Base-by-base conservation (phyloP, 140 eudicot species). In the Oenanthe javanica region DNA sequence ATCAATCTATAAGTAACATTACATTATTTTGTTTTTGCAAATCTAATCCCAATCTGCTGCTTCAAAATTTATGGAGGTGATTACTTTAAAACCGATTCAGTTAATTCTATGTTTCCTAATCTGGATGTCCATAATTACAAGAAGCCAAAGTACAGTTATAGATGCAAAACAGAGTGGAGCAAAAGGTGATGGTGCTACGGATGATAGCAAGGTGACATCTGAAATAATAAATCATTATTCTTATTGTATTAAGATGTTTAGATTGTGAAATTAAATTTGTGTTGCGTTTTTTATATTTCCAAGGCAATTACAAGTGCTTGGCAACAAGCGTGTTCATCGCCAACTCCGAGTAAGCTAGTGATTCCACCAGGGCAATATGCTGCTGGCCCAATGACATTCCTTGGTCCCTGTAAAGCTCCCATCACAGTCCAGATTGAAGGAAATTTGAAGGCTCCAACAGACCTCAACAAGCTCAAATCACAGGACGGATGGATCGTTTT, bases 401-500 rank as follows among this genome's bases (percentile, higher is more conserved):
- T 36, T 14, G 91, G 93, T 50, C 96, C 91, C 36, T 89, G 91
- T 76, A 84, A 81, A 47, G 84, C 86, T 77, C 86, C 85, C 50
- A 55, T 87, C 31, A 82, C 75, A 16, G 47, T 90, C 43, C 81
- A 80, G 75, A 81, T 85, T 74, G 76, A 79, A n/a, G 84, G 87
- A 55, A 85, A 78, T 48, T 76, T 84, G 72, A 82, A 81, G 83
- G 88, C 93, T 27, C 89, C 88, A 50, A 67, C 88, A 0, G 86
- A 87, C 71, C 77, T 78, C 9, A 80, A 21, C 21, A 82, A 80
- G 82, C 84, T 90, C 79, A 82, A 75, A 40, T 70, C 74, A 36
- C 70, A 80, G 47, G 86, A 77, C 19, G 16, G 49, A 15, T 91
- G 96, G 96, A 72, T 91, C 2, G 69, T 64, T 23, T 12, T 89